These are phyloP conservation scores for Coccomyxa subellipsoidea DNA, from an alignment of 163 green algal species.

Conservation along the genomic window DNA sequence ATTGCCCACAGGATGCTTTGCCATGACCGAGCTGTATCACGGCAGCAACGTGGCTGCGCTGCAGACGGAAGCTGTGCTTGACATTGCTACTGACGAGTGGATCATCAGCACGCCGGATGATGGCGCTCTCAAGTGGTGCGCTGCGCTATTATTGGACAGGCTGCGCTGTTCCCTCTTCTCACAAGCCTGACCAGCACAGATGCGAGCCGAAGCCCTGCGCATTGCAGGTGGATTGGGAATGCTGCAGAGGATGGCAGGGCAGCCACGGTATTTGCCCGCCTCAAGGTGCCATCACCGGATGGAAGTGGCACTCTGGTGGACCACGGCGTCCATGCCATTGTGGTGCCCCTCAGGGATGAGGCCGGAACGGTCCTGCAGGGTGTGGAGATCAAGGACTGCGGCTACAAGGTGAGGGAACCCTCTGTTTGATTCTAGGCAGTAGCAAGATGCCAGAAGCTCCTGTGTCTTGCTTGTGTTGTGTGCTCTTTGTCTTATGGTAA, in stretches of 20 bases:
- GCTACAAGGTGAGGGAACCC: conserved; percentile 73
- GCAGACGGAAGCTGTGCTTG: conserved; percentile 75
- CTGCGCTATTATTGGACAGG: background rate
- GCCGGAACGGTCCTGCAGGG: conserved; percentile 46
- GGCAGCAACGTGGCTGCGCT: conserved; percentile 82
- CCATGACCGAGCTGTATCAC: conserved; percentile 95
- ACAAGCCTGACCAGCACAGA: background rate
- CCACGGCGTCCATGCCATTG: conserved; percentile 83
- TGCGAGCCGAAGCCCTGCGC: background rate
- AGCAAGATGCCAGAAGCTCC: too few relatives aligned
- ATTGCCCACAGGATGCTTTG: conserved; percentile 78
- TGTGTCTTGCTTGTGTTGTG: too few relatives aligned
- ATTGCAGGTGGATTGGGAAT: conserved; percentile 76
- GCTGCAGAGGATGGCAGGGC: conserved; percentile 72
- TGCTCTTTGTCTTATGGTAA: too few relatives aligned
- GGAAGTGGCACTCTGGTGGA: conserved; percentile 60
- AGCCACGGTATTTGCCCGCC: conserved; percentile 81
- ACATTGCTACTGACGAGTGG: conserved; percentile 81
- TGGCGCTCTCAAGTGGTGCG: conserved; percentile 85
- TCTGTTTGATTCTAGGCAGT: too few relatives aligned
- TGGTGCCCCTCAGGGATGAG: conserved; percentile 72
- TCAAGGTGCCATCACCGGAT: conserved; percentile 68
- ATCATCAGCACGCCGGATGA: conserved; percentile 84
- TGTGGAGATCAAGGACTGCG: conserved; percentile 84
- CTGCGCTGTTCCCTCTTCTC: background rate